Percentiles rank a stretch among this genome's conserved stretches.
phyloP scores from a whole-genome alignment of 306 rosid genomes.

The Pterocarpus macrocarpus region DNA sequence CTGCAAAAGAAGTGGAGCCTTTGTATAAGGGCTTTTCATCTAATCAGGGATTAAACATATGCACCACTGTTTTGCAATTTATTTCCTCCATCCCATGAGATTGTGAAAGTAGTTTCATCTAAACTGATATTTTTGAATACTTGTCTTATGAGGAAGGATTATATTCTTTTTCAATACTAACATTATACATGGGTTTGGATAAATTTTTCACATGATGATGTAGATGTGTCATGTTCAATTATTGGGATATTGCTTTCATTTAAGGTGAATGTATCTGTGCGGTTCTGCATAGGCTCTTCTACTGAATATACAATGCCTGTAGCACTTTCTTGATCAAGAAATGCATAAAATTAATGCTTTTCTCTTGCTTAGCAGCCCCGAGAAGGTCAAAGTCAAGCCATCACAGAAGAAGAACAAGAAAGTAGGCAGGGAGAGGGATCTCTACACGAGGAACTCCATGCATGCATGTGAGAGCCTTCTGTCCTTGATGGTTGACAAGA shows the following conservation, averaged over 20 bases:
- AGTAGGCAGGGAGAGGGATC: conserved; percentile 67
- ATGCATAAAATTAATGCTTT: conserved; percentile 22
- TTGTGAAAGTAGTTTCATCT: not conserved
- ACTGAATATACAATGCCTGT: not conserved
- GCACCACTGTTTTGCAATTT: too few relatives aligned
- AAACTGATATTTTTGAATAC: not conserved
- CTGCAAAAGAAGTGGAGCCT: too few relatives aligned
- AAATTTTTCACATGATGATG: not conserved
- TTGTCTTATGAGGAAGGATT: not conserved
- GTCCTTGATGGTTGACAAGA: conserved; percentile 69
- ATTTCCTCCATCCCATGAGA: too few relatives aligned
- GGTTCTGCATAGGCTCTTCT: conserved; percentile 1
- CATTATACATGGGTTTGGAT: too few relatives aligned
- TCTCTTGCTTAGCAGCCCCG: conserved; percentile 67
- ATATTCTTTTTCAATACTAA: not conserved
- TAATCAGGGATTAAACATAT: too few relatives aligned
- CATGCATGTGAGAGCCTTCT: conserved; percentile 89
- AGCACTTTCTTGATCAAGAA: conserved; percentile 29
- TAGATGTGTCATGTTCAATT: not conserved
- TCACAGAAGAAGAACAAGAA: conserved; percentile 66
- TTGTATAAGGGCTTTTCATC: too few relatives aligned
- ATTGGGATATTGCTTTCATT: not conserved
- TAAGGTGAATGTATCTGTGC: not conserved
- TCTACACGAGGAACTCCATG: conserved; percentile 68
- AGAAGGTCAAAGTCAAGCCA: conserved; percentile 69